Evolutionary conservation across 2,329 filamentous ascomycete genomes (phyloP).

Genomic region (Penicillium sp.): DNA sequence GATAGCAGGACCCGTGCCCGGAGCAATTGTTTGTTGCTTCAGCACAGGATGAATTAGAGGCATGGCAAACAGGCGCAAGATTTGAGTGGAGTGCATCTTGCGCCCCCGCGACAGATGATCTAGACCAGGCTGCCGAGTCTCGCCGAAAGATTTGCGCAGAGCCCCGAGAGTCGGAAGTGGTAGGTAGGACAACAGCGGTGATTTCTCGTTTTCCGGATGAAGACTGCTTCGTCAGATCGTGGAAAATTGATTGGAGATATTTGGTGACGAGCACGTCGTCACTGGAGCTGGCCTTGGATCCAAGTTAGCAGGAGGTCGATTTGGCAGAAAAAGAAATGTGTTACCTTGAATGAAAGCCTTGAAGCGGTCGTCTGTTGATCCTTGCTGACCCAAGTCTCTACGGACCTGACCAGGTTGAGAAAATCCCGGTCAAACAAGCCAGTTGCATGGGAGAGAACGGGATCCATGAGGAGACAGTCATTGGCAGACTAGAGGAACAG

Average conservation of each 20-base stretch:
- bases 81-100: constrained; percentile 35
- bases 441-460: constrained; percentile 14
- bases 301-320: neutral
- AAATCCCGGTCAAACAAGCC: constrained; percentile 13
- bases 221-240: constrained; percentile 39
- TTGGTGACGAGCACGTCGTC: constrained; percentile 36
- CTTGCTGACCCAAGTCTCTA: constrained; percentile 30
- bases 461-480: constrained; percentile 21
- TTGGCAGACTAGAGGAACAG: constrained; percentile 10
- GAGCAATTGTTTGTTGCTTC: constrained; percentile 72
- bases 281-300: constrained; percentile 4
- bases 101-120: neutral
- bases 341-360: constrained; percentile 35
- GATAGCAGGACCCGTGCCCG: constrained; percentile 70
- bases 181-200: constrained; percentile 53
- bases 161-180: neutral
- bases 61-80: constrained; percentile 70
- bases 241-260: constrained; percentile 44
- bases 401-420: constrained; percentile 37
- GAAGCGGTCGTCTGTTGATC: constrained; percentile 20
- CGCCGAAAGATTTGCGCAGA: constrained; percentile 2
- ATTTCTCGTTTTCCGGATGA: constrained; percentile 47
- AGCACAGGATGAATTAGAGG: constrained; percentile 63
- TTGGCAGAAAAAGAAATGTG: neutral
- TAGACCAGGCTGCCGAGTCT: neutral